Conservation (phyloP, 2,329 filamentous ascomycete species). For the Polychaeton citri region DNA sequence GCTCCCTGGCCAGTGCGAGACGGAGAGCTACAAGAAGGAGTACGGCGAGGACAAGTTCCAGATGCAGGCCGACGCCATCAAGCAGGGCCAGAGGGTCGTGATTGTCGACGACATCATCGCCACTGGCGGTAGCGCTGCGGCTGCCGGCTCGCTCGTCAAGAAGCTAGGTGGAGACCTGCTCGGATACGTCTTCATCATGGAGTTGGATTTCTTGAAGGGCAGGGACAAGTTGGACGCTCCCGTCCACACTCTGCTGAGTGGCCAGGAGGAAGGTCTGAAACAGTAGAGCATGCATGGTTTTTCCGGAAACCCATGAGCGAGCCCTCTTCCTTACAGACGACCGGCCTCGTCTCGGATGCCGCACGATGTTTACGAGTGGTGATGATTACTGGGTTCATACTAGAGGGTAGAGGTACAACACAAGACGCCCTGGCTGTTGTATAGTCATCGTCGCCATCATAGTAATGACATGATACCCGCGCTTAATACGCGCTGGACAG, state of each 20-base stretch:
- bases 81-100: conserved; percentile 75
- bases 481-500: no score
- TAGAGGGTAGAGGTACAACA: no score
- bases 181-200: conserved; percentile 89
- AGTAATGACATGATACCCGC: no score
- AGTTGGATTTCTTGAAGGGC: conserved; percentile 86
- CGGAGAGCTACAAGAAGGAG: conserved; percentile 83
- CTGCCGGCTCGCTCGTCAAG: conserved; percentile 73
- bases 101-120: conserved; percentile 98
- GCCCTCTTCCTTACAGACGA: no score
- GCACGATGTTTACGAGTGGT: no score
- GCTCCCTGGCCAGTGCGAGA: conserved; percentile 77
- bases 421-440: no score
- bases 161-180: conserved; percentile 76
- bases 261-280: conserved; percentile 35
- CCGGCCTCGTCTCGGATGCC: no score
- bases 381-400: no score
- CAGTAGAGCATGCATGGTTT: not conserved
- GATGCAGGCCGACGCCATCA: conserved; percentile 79
- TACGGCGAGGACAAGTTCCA: conserved; percentile 93
- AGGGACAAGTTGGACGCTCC: conserved; percentile 77
- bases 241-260: conserved; percentile 67
- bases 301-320: no score
- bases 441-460: no score
- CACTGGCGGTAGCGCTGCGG: conserved; percentile 83